Percentiles rank a stretch among this genome's conserved stretches.
phyloP scores from a whole-genome alignment of 2,329 filamentous ascomycete genomes.

The Bipolaris sorokiniana region DNA sequence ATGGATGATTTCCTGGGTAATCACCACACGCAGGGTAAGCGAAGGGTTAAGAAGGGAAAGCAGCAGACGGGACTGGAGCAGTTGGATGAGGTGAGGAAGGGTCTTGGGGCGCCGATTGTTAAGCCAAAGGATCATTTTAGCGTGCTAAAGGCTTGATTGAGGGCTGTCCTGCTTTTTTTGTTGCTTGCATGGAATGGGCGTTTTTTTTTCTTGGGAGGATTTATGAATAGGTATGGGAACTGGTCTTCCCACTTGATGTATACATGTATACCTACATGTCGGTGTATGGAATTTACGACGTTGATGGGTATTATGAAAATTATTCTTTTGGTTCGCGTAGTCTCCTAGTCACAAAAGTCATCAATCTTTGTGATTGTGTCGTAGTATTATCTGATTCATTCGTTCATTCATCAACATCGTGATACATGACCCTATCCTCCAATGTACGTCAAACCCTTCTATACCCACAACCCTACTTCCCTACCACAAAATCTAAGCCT shows the following conservation, averaged over 20 bases:
- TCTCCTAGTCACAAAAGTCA: too few species aligned
- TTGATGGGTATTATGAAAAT: background rate
- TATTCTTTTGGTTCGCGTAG: background rate
- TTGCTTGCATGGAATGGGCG: constrained; percentile 6
- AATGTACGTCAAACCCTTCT: too few species aligned
- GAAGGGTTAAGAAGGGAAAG: constrained; percentile 76
- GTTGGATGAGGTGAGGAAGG: constrained; percentile 85
- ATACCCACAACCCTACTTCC: too few species aligned
- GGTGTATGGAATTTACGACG: background rate
- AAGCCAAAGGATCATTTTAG: constrained; percentile 16
- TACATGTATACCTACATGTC: background rate
- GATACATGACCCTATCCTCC: background rate
- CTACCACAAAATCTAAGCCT: constrained; percentile 16
- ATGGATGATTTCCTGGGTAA: constrained; percentile 90
- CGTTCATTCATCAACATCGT: constrained; percentile 3
- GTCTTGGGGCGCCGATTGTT: constrained; percentile 73
- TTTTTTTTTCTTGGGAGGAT: background rate
- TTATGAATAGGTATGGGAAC: background rate
- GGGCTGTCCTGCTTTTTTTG: background rate
- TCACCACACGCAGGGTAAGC: constrained; percentile 73
- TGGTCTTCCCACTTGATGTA: background rate
- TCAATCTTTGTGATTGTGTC: too few species aligned
- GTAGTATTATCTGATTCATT: background rate
- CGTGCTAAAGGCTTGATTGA: constrained; percentile 11
- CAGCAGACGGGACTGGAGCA: constrained; percentile 83